These are phyloP conservation scores for Venturia effusa DNA, from an alignment of 2,329 filamentous ascomycete species.

Conservation along the genomic window DNA sequence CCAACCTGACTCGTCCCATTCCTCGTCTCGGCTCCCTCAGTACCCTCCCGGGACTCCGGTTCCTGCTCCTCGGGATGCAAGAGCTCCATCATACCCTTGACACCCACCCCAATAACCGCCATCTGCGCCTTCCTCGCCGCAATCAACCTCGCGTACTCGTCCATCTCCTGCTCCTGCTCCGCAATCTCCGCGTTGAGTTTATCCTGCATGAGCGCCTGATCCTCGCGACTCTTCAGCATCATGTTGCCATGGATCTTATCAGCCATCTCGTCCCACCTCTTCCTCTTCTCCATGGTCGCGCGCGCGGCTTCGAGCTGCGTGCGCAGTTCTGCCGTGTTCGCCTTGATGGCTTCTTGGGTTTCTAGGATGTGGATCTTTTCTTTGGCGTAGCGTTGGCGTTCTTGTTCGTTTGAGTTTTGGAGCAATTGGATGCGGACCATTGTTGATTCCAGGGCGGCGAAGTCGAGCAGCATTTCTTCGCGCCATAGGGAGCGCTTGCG, in stretches of 20 bases:
- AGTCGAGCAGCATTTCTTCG: constrained; percentile 78
- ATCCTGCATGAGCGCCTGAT: constrained; percentile 64
- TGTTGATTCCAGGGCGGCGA: constrained; percentile 76
- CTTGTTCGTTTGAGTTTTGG: constrained; percentile 67
- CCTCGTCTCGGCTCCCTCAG: constrained; percentile 31
- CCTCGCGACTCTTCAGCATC: constrained; percentile 70
- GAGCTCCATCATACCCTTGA: constrained; percentile 73
- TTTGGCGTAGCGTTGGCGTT: constrained; percentile 71
- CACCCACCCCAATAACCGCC: constrained; percentile 68
- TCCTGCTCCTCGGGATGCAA: constrained; percentile 76
- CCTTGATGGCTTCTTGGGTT: constrained; percentile 66
- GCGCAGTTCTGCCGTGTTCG: constrained; percentile 62
- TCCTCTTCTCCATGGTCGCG: constrained; percentile 63
- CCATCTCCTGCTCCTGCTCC: constrained; percentile 75
- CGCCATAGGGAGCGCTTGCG: constrained; percentile 58
- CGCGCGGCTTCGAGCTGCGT: constrained; percentile 68
- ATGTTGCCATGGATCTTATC: constrained; percentile 77
- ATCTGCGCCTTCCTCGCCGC: constrained; percentile 77
- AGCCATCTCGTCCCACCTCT: constrained; percentile 78
- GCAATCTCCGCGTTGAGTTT: constrained; percentile 83
- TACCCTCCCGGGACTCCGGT: constrained; percentile 72
- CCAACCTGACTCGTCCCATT: constrained; percentile 29
- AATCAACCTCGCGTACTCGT: constrained; percentile 74
- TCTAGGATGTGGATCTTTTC: constrained; percentile 70
- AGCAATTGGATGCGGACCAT: constrained; percentile 84